Evolutionary conservation across 2,329 filamentous ascomycete genomes (phyloP).

Genomic region (Aplosporella prunicola): DNA sequence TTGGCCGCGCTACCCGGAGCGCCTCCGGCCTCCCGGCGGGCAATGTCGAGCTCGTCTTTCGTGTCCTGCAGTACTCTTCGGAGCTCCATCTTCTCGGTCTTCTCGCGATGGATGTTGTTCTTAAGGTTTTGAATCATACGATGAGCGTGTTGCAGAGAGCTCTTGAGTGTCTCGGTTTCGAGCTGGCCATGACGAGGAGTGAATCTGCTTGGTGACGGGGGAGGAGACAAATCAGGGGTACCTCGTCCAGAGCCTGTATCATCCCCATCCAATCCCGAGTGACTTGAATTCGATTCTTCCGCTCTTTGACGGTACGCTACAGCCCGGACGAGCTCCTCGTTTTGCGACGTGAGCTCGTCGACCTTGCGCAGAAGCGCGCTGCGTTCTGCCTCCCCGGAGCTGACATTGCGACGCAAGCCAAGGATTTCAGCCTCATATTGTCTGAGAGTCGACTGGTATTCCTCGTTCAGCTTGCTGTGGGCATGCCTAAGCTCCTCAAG

Average conservation of each 20-base stretch:
- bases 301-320: slow-evolving; percentile 64
- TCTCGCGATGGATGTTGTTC: slow-evolving; percentile 91
- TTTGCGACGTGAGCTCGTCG: slow-evolving; percentile 79
- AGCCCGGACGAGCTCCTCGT: slow-evolving; percentile 80
- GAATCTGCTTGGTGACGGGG: slow-evolving; percentile 79
- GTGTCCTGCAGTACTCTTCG: slow-evolving; percentile 92
- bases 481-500: slow-evolving; percentile 79
- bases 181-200: slow-evolving; percentile 84
- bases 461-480: slow-evolving; percentile 70
- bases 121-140: slow-evolving; percentile 94
- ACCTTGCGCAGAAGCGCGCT: slow-evolving; percentile 72
- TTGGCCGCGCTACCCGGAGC: slow-evolving; percentile 40
- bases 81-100: slow-evolving; percentile 95
- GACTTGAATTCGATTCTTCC: slow-evolving; percentile 52
- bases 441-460: slow-evolving; percentile 66
- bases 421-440: slow-evolving; percentile 84
- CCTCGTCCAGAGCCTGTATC: slow-evolving; percentile 49
- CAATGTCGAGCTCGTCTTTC: slow-evolving; percentile 75
- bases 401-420: slow-evolving; percentile 69
- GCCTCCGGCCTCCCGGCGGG: slow-evolving; percentile 45
- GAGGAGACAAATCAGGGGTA: slow-evolving; percentile 84
- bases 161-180: slow-evolving; percentile 93
- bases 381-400: slow-evolving; percentile 68
- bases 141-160: slow-evolving; percentile 87
- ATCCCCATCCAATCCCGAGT: slow-evolving; percentile 30